phyloP scores from a whole-genome alignment of 176 grass and related monocot species.

The Bolboschoenus planiculmis region DNA sequence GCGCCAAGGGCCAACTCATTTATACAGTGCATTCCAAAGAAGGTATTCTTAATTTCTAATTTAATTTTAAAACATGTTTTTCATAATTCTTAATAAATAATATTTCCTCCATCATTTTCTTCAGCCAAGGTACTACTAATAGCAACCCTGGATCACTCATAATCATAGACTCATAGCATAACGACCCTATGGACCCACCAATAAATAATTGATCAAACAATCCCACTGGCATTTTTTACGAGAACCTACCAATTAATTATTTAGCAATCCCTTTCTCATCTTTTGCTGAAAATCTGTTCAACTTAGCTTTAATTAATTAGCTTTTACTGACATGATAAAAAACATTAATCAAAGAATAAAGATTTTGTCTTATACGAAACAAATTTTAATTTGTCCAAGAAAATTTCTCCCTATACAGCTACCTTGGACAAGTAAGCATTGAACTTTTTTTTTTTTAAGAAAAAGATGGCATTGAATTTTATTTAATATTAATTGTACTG shows the following conservation, averaged over 20 bases:
- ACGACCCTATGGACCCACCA: not conserved
- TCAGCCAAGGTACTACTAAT: not conserved
- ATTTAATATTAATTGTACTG: not conserved
- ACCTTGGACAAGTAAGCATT: too few species aligned
- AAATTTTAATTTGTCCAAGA: too few species aligned
- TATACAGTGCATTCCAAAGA: too few species aligned
- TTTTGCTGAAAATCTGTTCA: not conserved
- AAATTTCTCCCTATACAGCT: too few species aligned
- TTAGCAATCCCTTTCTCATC: not conserved
- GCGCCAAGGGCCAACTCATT: too few species aligned
- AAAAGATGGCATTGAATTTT: too few species aligned
- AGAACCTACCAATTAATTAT: not conserved
- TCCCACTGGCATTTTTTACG: not conserved
- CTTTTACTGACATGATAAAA: not conserved
- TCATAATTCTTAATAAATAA: not conserved
- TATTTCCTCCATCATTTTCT: not conserved
- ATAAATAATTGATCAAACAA: not conserved
- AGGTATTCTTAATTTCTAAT: not conserved
- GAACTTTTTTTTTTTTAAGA: too few species aligned
- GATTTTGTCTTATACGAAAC: too few species aligned
- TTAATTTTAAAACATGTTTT: not conserved
- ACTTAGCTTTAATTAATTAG: not conserved
- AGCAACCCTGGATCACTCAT: not conserved
- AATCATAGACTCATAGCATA: not conserved
- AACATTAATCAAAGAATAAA: too few species aligned